Evolutionary conservation across 2,329 filamentous ascomycete genomes (phyloP).

Genomic region (Apiospora marii): DNA sequence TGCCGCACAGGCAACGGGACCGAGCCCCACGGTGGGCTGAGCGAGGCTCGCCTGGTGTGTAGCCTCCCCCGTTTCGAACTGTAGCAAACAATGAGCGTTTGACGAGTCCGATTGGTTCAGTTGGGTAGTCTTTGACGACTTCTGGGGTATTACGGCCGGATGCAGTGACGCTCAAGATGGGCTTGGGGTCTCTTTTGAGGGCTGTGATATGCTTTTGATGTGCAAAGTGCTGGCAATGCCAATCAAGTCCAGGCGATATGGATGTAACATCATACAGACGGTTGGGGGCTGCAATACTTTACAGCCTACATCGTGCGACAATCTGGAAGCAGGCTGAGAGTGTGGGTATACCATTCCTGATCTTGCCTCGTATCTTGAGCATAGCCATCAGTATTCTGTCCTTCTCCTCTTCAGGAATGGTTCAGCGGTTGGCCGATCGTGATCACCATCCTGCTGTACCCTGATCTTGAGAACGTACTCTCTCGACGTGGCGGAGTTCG

Average conservation of each 20-base stretch:
- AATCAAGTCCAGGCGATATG: background rate
- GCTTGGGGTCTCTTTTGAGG: background rate
- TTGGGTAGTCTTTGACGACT: background rate
- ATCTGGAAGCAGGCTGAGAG: background rate
- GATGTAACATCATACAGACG: background rate
- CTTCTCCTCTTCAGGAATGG: background rate
- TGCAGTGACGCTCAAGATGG: background rate
- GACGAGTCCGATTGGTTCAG: background rate
- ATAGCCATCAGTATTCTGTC: background rate
- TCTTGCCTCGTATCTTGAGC: background rate
- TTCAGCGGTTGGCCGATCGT: background rate
- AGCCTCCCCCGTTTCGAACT: background rate
- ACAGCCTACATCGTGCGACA: background rate
- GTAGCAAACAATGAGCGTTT: background rate
- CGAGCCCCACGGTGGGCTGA: background rate
- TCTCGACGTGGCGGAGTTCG: background rate
- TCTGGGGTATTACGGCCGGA: background rate
- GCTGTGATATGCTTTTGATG: background rate
- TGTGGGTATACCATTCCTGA: background rate
- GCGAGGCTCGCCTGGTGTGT: background rate
- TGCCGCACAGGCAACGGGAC: background rate
- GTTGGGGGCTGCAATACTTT: background rate
- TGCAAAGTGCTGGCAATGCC: background rate
- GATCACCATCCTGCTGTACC: background rate
- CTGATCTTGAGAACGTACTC: background rate